Evolutionary conservation across 306 rosid genomes (phyloP), one percentile per base, ranked within the genome.

Genomic region (Prunus dulcis): DNA sequence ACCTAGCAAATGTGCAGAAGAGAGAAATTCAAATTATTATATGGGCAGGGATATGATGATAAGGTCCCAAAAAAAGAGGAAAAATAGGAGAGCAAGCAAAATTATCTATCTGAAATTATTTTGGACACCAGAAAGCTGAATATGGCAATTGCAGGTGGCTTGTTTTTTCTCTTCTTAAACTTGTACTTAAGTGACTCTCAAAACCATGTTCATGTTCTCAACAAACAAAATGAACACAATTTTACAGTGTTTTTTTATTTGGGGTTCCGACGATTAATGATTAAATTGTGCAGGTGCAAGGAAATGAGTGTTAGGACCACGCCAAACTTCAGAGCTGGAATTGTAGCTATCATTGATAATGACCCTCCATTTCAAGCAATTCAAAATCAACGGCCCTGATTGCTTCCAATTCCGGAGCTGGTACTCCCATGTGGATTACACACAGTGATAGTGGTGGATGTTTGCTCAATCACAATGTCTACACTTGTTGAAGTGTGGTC

Each of bases 311-410:
- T 43, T 64, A 68, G 89, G 93, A 86, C 90, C 91, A 86, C 84
- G 86, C 82, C 89, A 85, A 86, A 78, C 73, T 75, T 72, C 79
- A 87, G 87, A 73, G 81, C 86, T 87, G 89, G 88, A 82, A 67
- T 85, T 83, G 93, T 88, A 80, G 60, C 88, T 73, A 68, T 90
- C 89, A 78, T 74, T 78, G 87, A 90, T 61, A 84, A 80, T 55
- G 97, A 88, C 93, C 75, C 8, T 67, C 83, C 63, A 78, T 78
- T 87, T 60, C 9, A 7, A 38, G 43, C 9, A 38, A 38, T 38
- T 92, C 82, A 83, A 88, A 87, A 70, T 78, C 60, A 75, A 84
- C 79, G 92, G 83, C 72, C 74, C 27, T 71, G 83, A 88, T 87
- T 69, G 68, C 28, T 30, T 50, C 22, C 76, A 70, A 12, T 58